phyloP scores from a whole-genome alignment of 257 asterid genomes.

The Solanum chiquidenum region DNA sequence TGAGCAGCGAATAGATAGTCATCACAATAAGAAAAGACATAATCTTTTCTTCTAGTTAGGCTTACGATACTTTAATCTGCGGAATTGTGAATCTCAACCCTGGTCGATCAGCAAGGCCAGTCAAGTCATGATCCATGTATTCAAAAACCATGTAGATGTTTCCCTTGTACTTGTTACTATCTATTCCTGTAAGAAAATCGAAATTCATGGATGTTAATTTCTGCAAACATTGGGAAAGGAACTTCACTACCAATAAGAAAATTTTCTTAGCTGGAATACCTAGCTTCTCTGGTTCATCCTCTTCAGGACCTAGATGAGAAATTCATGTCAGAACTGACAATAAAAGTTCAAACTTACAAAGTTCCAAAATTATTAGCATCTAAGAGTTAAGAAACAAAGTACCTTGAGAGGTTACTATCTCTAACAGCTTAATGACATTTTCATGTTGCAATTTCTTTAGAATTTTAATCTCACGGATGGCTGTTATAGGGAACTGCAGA shows the following conservation, averaged over 20 bases:
- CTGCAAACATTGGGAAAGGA: conserved; percentile 2
- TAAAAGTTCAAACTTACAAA: conserved; percentile 1
- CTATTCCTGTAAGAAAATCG: conserved; percentile 25
- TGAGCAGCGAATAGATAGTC: conserved; percentile 6
- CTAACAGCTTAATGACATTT: conserved; percentile 78
- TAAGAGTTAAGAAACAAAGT: conserved; percentile 2
- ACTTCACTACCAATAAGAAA: background rate
- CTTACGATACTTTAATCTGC: conserved; percentile 68
- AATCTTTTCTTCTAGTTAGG: conserved; percentile 3
- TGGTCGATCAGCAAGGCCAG: conserved; percentile 97
- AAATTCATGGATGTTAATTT: background rate
- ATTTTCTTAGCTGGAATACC: conserved; percentile 35
- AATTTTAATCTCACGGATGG: conserved; percentile 87
- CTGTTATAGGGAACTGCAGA: conserved; percentile 86
- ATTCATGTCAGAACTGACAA: conserved; percentile 9
- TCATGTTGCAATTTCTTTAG: conserved; percentile 88
- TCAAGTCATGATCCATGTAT: conserved; percentile 95
- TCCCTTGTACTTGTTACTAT: conserved; percentile 73
- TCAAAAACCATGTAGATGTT: conserved; percentile 94
- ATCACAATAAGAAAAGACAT: background rate
- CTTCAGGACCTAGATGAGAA: conserved; percentile 57
- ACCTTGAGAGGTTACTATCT: conserved; percentile 96
- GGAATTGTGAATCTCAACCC: conserved; percentile 88
- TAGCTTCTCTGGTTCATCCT: conserved; percentile 45
- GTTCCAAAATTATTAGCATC: background rate